Base-by-base conservation (phyloP, 2,329 filamentous ascomycete species). In the Exophiala spinifera region DNA sequence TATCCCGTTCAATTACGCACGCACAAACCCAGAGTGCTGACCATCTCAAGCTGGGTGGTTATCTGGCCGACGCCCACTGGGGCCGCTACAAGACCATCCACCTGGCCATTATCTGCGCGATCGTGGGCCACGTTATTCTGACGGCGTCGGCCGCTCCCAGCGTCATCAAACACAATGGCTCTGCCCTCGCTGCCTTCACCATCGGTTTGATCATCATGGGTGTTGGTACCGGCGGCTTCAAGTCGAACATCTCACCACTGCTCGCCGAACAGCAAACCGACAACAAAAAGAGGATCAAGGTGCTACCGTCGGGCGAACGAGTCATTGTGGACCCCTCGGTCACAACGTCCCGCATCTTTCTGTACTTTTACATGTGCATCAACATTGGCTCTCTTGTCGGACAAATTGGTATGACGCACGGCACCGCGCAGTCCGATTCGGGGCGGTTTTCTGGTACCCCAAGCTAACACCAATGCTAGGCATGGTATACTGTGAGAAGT, bases 151-250 rank as follows among this genome's bases (percentile, higher is more conserved):
- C 86, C 14, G 72, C 87, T 1, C 87, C 87, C 0, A 65, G 67
- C 2, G 82, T 87, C 45, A 84, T 90, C 44, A 72, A 80, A 42
- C 72, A 81, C 59, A 72, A 73, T 33, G 77, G 83, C 14, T 74
- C 76, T 11, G 76, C 85, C 0, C 80, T 89, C 43, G 85, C 75
- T 1, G 83, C 81, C 48, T 87, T 89, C 63, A 69, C 85, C 1
- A 71, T 84, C 25, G 82, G 83, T 20, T 76, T 88, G 61, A 70
- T 88, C 42, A 79, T 90, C 65, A 81, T 90, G 66, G 86, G 86
- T n/a, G 69, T 89, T 25, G 88, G 88, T 40, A 89, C 87, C 1
- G 88, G 88, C 58, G 86, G 88, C 65, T 90, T 91, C 80, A 92
- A 91, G 76, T 82, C 85, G 60, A 91, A 91, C 66, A 87, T 91